Percentiles rank a stretch among this genome's conserved stretches.
phyloP scores from a whole-genome alignment of 1,284 basidiomycete genomes.

The Earliella scabrosa region DNA sequence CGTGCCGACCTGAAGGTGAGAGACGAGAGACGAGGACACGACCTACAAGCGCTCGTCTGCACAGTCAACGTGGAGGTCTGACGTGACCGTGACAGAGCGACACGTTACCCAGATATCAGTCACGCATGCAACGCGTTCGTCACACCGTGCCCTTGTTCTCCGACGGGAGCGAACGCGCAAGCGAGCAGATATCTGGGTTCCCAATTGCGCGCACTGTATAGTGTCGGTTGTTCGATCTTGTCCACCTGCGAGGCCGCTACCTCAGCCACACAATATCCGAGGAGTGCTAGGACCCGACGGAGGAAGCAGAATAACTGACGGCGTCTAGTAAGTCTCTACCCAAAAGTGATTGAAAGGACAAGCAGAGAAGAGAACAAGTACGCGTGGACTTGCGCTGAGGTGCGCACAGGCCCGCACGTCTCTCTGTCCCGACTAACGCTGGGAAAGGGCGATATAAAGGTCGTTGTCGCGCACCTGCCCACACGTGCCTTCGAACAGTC shows the following conservation, averaged over 20 bases:
- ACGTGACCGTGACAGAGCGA: neutral
- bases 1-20: constrained; percentile 5
- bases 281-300: neutral
- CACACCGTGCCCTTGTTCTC: neutral
- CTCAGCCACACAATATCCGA: neutral
- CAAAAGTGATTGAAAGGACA: neutral
- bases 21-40: constrained; percentile 2
- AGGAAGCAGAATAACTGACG: neutral
- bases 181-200: neutral
- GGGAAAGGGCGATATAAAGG: constrained; percentile 4
- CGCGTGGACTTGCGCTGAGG: neutral
- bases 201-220: neutral
- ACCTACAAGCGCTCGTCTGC: constrained; percentile 7
- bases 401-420: neutral
- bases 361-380: constrained; percentile 6
- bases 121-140: neutral
- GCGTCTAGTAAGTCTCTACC: neutral
- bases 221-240: no score
- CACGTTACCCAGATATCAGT: neutral
- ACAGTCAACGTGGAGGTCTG: constrained; percentile 22
- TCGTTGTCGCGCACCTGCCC: neutral
- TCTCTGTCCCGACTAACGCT: neutral
- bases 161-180: neutral
- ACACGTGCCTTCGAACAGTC: constrained; percentile 6
- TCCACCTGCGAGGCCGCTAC: no score